Evolutionary conservation across 1,284 basidiomycete species (phyloP).

Genomic region (Ganoderma boninense): DNA sequence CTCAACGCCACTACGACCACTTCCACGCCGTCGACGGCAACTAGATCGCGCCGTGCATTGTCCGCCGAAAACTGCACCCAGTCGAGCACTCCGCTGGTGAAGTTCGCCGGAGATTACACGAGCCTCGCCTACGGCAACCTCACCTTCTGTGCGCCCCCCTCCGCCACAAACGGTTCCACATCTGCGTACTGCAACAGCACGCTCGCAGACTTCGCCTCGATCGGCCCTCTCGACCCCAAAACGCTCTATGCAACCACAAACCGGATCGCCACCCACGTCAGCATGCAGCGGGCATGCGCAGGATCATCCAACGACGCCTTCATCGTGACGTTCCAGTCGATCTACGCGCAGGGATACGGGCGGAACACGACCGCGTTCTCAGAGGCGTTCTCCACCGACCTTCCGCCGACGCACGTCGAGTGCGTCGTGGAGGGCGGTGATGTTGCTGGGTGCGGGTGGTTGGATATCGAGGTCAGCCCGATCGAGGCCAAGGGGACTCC

Average conservation of each 20-base stretch:
- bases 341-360: constrained; percentile 41
- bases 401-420: constrained; percentile 33
- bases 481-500: not conserved
- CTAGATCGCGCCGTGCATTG: not conserved
- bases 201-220: constrained; percentile 38
- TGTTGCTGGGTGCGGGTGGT: not conserved
- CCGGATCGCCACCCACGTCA: constrained; percentile 28
- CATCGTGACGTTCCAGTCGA: constrained; percentile 24
- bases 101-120: constrained; percentile 44
- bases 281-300: constrained; percentile 23
- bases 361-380: constrained; percentile 37
- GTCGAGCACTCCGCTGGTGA: constrained; percentile 19
- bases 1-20: constrained; percentile 23
- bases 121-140: constrained; percentile 47
- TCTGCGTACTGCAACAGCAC: constrained; percentile 37
- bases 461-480: not conserved
- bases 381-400: constrained; percentile 31
- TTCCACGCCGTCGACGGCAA: constrained; percentile 30
- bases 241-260: constrained; percentile 26
- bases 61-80: not conserved
- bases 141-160: constrained; percentile 43
- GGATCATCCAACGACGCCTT: constrained; percentile 25
- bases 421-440: constrained; percentile 25
- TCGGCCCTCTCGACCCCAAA: constrained; percentile 28
- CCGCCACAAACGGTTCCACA: not conserved